Evolutionary conservation across 805 yeast genomes (phyloP), one percentile per base, ranked within the genome.

Genomic region (Saturnispora ahearnii): DNA sequence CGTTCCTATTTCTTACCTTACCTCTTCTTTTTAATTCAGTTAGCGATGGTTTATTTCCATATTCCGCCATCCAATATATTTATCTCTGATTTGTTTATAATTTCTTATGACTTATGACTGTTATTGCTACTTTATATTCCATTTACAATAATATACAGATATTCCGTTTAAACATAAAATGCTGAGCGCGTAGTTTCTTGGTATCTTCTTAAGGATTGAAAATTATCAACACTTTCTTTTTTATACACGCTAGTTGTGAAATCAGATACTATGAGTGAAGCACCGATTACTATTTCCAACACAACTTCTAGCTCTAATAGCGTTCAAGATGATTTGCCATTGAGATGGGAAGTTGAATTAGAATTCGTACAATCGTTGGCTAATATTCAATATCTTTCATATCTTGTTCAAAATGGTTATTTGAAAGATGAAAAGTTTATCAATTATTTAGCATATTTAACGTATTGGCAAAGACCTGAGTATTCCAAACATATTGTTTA

Each of bases 281-380:
- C 9, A 8, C 24, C 40, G 3, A 12, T 22, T 9, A 18, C 22
- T 5, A 36, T 8, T 12, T 36, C 40, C 5, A 22, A 36, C 11
- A 9, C 24, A 18, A 12, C 40, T 3, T 18, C 32, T 21, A 37
- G n/a, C 12, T 12, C 41, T 13, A n/a, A 13, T 7, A 41, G 29
- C 6, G 24, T 9, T 5, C 13, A 37, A 18, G 18, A 8, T 32
- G 49, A 66, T 36, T 69, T 78, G n/a, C 89, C 91, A n/a, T 76
- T 85, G 5, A 65, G 95, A 51, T 87, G 91, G 87, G 96, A 87
- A 60, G 79, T 87, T 22, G 96, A 87, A 58, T 72, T 87, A n/a
- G 97, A 85, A 54, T 91, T 91, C 67, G 95, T 91, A 3, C 98
- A 91, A 67, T 83, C 96, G 13, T 72, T 91, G 32, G 87, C 96